phyloP scores from a whole-genome alignment of 306 rosid genomes.

The Delonix regia region DNA sequence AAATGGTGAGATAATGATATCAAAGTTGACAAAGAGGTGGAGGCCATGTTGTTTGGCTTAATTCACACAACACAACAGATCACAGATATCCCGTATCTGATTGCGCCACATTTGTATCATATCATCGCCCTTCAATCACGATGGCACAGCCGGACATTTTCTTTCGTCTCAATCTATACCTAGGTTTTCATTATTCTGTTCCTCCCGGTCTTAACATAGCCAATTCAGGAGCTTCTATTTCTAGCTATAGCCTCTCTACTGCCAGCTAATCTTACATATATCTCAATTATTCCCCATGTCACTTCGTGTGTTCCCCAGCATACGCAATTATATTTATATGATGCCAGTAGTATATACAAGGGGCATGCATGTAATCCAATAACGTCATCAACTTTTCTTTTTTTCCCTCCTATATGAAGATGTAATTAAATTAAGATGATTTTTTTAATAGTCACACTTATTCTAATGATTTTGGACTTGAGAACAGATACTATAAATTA shows the following conservation, averaged over 20 bases:
- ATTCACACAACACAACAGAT: conserved; percentile 35
- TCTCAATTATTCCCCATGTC: conserved; percentile 4
- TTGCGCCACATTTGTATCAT: conserved; percentile 50
- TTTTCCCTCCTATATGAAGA: no score
- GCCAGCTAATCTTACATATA: conserved; percentile 25
- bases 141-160: conserved; percentile 41
- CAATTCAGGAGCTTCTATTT: conserved; percentile 24
- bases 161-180: conserved; percentile 16
- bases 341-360: background rate
- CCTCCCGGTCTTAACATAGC: conserved; percentile 38
- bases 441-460: no score
- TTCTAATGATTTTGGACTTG: no score
- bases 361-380: no score
- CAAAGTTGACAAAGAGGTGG: conserved; percentile 66
- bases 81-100: conserved; percentile 43
- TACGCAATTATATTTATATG: background rate
- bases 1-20: conserved; percentile 58
- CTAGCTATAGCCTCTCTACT: background rate
- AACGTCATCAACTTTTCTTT: no score
- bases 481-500: no score
- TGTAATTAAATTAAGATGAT: no score
- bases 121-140: conserved; percentile 80
- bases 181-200: conserved; percentile 50
- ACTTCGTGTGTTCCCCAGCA: background rate
- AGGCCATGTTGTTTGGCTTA: no score